Conservation (phyloP, 805 yeast species). For the Starmerella kuoi region DNA sequence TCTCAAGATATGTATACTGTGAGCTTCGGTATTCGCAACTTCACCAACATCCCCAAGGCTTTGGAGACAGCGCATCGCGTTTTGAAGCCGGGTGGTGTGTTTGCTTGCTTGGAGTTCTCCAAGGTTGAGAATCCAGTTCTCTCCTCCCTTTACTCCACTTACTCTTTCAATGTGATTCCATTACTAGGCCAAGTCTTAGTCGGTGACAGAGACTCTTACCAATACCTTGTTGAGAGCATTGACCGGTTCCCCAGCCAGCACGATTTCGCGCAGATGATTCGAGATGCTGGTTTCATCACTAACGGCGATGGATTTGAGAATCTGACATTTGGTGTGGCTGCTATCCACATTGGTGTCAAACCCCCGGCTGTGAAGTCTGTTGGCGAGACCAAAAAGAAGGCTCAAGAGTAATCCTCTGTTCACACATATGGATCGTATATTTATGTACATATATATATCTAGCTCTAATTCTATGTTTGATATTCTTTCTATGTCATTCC, state of each 20-base stretch:
- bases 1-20: constrained; percentile 93
- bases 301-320: constrained; percentile 89
- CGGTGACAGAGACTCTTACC: constrained; percentile 90
- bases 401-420: background rate
- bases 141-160: constrained; percentile 68
- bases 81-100: constrained; percentile 92
- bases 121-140: constrained; percentile 73
- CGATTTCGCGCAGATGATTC: constrained; percentile 78
- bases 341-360: constrained; percentile 91
- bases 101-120: constrained; percentile 90
- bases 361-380: constrained; percentile 26
- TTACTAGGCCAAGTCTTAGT: constrained; percentile 93
- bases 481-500: too few relatives aligned
- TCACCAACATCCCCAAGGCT: constrained; percentile 89
- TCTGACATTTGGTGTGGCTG: constrained; percentile 88
- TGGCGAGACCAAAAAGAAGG: background rate
- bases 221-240: constrained; percentile 89
- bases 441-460: too few relatives aligned
- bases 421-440: too few relatives aligned
- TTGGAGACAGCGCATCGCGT: constrained; percentile 91
- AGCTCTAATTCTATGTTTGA: too few relatives aligned
- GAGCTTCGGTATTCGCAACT: constrained; percentile 94
- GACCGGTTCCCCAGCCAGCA: constrained; percentile 87
- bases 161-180: constrained; percentile 79
- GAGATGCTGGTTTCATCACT: constrained; percentile 86